Evolutionary conservation across 176 grass and related monocot genomes (phyloP).

Genomic region (Triticum dicoccoides): DNA sequence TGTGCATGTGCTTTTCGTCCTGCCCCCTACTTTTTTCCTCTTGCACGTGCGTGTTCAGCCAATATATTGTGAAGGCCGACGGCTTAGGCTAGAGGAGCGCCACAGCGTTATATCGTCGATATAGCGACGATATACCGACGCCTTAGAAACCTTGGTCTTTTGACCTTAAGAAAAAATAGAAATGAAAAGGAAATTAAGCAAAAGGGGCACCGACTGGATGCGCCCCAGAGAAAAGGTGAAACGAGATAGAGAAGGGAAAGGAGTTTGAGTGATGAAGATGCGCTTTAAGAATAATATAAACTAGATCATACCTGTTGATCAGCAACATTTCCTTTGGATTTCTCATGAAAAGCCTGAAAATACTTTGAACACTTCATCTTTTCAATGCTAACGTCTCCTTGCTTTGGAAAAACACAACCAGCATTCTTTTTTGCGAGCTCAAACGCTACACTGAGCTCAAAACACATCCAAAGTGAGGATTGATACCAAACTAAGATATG

Average conservation of each 20-base stretch:
- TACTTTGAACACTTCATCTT: constrained; percentile 74
- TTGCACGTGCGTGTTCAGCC: too few relatives aligned
- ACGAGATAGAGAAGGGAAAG: background rate
- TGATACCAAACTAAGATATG: background rate
- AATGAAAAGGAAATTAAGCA: background rate
- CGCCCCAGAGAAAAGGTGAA: background rate
- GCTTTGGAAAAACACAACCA: constrained; percentile 54
- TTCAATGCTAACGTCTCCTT: constrained; percentile 57
- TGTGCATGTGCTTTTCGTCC: too few relatives aligned
- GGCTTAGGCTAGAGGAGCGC: too few relatives aligned
- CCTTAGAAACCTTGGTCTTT: background rate
- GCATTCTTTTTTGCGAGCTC: constrained; percentile 62
- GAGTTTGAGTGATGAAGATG: background rate
- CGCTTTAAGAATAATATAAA: constrained; percentile 26
- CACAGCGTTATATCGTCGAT: too few relatives aligned
- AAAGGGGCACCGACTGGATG: background rate
- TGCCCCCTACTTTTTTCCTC: too few relatives aligned
- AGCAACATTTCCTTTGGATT: constrained; percentile 49
- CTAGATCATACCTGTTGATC: constrained; percentile 42
- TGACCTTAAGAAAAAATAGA: background rate
- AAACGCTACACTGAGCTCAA: constrained; percentile 73
- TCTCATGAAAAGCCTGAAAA: constrained; percentile 59
- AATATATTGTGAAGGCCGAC: too few relatives aligned
- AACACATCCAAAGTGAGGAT: constrained; percentile 23
- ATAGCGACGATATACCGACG: too few relatives aligned